These are phyloP conservation scores for Yamadazyma laniorum DNA, from an alignment of 805 yeast species.

Conservation along the genomic window DNA sequence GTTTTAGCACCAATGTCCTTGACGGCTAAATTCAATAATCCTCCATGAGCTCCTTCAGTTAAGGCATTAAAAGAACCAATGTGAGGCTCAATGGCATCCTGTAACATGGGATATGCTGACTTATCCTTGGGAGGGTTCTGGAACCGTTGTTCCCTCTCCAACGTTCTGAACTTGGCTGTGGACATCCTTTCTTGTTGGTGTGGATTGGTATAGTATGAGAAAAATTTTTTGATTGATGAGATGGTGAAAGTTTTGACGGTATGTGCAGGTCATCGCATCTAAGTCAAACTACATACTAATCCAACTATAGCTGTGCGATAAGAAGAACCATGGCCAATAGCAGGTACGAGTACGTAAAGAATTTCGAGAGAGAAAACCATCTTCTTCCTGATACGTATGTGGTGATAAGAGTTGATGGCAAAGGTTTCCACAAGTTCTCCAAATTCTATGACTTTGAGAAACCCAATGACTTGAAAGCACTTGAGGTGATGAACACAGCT, in stretches of 20 bases:
- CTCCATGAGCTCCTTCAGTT: slow-evolving; percentile 84
- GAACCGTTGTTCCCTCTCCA: slow-evolving; percentile 85
- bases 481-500: slow-evolving; percentile 76
- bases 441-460: slow-evolving; percentile 70
- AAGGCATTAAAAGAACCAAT: slow-evolving; percentile 94
- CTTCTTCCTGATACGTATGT: slow-evolving; percentile 80
- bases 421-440: slow-evolving; percentile 88
- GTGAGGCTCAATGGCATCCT: slow-evolving; percentile 92
- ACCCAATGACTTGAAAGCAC: slow-evolving; percentile 82
- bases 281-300: too few relatives aligned
- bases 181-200: slow-evolving; percentile 18
- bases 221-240: slow-evolving; percentile 13
- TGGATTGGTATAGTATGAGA: slow-evolving; percentile 5
- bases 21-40: slow-evolving; percentile 79
- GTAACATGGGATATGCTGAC: slow-evolving; percentile 75
- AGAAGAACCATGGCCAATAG: slow-evolving; percentile 95
- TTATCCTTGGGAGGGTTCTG: slow-evolving; percentile 86
- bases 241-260: slow-evolving; percentile 2
- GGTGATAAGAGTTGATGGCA: slow-evolving; percentile 86
- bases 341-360: slow-evolving; percentile 80
- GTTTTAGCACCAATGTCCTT: slow-evolving; percentile 85
- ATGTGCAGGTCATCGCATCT: slow-evolving; percentile 10
- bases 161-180: slow-evolving; percentile 69
- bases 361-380: slow-evolving; percentile 70
- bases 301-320: too few relatives aligned